Percentiles rank a stretch among this genome's conserved stretches.
These are phyloP conservation scores for Calonectria honghensis DNA, from an alignment of 2,329 filamentous ascomycete genomes.

Conservation along the genomic window DNA sequence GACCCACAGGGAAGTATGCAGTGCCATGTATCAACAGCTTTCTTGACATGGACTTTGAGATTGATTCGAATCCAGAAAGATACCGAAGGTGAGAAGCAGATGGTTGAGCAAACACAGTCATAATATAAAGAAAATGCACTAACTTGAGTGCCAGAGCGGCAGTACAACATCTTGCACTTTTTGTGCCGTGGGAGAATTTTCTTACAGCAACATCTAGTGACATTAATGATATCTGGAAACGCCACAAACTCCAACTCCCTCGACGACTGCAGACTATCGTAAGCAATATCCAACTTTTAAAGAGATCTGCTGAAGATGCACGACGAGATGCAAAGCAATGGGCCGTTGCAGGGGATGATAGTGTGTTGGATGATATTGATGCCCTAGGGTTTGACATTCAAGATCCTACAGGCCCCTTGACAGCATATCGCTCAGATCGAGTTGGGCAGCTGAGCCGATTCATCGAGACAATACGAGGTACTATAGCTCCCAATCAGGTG, in stretches of 20 bases:
- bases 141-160: no score
- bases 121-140: no score
- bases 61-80: no score
- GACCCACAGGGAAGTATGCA: no score
- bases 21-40: no score
- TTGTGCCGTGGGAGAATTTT: no score
- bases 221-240: slow-evolving; percentile 5
- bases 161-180: no score
- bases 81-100: no score
- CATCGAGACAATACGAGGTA: neutral
- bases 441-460: neutral
- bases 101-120: no score
- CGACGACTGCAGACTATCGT: slow-evolving; percentile 8
- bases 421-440: neutral
- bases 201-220: neutral
- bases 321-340: slow-evolving; percentile 24
- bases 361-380: neutral
- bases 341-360: neutral
- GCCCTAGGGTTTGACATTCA: neutral
- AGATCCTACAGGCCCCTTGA: neutral
- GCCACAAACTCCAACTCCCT: neutral
- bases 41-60: no score
- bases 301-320: slow-evolving; percentile 29
- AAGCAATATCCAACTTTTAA: slow-evolving; percentile 30
- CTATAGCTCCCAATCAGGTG: neutral